These are phyloP conservation scores for Meyerozyma carpophila DNA, from an alignment of 1,139 yeast genomes.

Conservation along the genomic window DNA sequence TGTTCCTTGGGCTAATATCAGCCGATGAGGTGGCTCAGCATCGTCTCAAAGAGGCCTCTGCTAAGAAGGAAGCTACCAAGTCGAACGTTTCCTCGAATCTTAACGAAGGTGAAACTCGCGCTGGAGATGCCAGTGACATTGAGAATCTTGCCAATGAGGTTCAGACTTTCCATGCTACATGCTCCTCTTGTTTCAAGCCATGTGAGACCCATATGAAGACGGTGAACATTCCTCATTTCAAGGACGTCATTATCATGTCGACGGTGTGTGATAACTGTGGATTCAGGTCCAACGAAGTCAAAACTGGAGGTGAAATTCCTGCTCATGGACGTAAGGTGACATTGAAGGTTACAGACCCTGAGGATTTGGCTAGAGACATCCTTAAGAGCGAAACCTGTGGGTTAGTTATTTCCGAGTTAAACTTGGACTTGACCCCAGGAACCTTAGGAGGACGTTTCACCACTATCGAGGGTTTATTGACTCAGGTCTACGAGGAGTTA, in stretches of 20 bases:
- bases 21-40: slow-evolving; percentile 68
- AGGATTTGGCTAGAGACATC: slow-evolving; percentile 91
- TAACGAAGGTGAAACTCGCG: slow-evolving; percentile 42
- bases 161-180: slow-evolving; percentile 86
- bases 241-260: slow-evolving; percentile 95
- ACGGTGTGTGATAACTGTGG: slow-evolving; percentile 93
- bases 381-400: slow-evolving; percentile 94
- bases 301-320: slow-evolving; percentile 97
- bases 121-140: slow-evolving; percentile 64
- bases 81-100: slow-evolving; percentile 21
- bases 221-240: slow-evolving; percentile 95
- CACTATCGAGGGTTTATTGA: slow-evolving; percentile 86
- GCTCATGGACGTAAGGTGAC: slow-evolving; percentile 73
- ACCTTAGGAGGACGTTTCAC: slow-evolving; percentile 98
- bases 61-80: slow-evolving; percentile 34
- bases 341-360: slow-evolving; percentile 79
- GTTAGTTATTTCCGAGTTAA: slow-evolving; percentile 77
- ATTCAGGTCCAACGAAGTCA: slow-evolving; percentile 94
- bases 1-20: slow-evolving; percentile 77
- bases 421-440: slow-evolving; percentile 90
- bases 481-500: slow-evolving; percentile 86
- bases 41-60: slow-evolving; percentile 34
- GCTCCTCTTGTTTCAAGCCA: slow-evolving; percentile 79
- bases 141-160: slow-evolving; percentile 86
- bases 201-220: slow-evolving; percentile 96